A percentile compares a stretch with the other conserved stretches of the same genome.
Conservation (phyloP, 352 stramenopile genomes). For the Phytopythium mirpurense region DNA sequence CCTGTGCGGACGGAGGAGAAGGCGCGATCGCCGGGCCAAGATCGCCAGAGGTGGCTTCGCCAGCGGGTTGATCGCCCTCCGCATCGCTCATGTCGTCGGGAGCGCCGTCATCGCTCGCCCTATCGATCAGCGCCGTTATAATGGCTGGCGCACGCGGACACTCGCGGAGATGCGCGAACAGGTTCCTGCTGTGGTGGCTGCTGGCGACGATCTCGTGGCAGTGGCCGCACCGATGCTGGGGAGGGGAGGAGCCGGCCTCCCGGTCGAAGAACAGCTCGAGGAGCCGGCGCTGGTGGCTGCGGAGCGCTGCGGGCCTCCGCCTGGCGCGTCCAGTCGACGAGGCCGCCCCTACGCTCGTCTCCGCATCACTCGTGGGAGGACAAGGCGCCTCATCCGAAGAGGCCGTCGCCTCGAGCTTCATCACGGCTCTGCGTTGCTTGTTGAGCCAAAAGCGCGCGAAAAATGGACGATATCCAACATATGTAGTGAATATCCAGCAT, state of each 20-base stretch:
- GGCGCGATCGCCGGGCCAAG: too few relatives aligned
- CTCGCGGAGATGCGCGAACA: not conserved
- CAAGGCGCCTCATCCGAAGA: not conserved
- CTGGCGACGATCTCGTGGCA: not conserved
- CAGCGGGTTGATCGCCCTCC: not conserved
- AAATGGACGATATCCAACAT: too few relatives aligned
- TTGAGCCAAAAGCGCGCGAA: too few relatives aligned
- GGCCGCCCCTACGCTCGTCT: not conserved
- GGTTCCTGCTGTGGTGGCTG: not conserved
- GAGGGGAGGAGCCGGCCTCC: not conserved
- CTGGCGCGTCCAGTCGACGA: not conserved
- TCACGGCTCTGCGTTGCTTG: too few relatives aligned
- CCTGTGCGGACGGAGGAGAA: too few relatives aligned
- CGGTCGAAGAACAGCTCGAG: not conserved
- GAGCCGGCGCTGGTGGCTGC: not conserved
- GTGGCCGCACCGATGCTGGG: not conserved
- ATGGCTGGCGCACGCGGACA: not conserved
- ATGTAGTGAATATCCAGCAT: too few relatives aligned
- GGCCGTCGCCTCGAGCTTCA: not conserved
- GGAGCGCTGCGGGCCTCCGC: not conserved
- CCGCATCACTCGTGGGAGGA: too few relatives aligned
- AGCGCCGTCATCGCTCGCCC: too few relatives aligned
- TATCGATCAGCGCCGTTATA: too few relatives aligned
- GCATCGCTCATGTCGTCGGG: not conserved
- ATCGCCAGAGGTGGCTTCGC: not conserved